Conservation (phyloP, 2,329 filamentous ascomycete species). For the Alternaria incomplexa region DNA sequence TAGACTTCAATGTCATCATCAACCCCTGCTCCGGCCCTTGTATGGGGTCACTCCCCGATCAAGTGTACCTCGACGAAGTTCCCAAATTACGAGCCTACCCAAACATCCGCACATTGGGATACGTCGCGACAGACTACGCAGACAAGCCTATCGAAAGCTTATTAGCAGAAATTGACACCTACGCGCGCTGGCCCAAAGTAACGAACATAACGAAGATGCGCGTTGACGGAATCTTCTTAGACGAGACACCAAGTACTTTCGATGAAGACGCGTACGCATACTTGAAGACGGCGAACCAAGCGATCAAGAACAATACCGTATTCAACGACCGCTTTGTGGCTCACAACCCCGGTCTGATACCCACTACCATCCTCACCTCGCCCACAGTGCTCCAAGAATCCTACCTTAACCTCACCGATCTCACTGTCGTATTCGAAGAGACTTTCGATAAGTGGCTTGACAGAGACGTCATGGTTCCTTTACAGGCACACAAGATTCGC, state of each 20-base stretch:
- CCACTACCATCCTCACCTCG: slow-evolving; percentile 23
- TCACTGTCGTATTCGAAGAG: slow-evolving; percentile 43
- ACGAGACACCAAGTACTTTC: slow-evolving; percentile 54
- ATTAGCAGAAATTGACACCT: slow-evolving; percentile 54
- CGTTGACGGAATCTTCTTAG: slow-evolving; percentile 60
- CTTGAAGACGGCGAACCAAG: slow-evolving; percentile 25
- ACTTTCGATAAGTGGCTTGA: slow-evolving; percentile 38
- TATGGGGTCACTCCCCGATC: slow-evolving; percentile 32
- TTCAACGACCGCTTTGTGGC: slow-evolving; percentile 37
- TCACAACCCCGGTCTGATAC: slow-evolving; percentile 38
- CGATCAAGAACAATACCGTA: slow-evolving; percentile 24
- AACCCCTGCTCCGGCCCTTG: slow-evolving; percentile 55
- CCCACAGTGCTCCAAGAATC: slow-evolving; percentile 24
- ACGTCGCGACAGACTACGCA: slow-evolving; percentile 60
- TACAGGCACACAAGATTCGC: slow-evolving; percentile 25
- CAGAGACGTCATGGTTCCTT: slow-evolving; percentile 23
- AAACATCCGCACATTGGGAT: slow-evolving; percentile 60
- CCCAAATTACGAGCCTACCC: slow-evolving; percentile 50
- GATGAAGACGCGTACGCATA: slow-evolving; percentile 26
- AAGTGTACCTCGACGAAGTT: slow-evolving; percentile 47
- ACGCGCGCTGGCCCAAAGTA: slow-evolving; percentile 54
- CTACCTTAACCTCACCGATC: slow-evolving; percentile 39
- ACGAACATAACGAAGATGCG: slow-evolving; percentile 48
- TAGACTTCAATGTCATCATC: slow-evolving; percentile 60
- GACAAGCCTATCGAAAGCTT: slow-evolving; percentile 34